Base-by-base conservation (phyloP, 1,284 basidiomycete species). In the Paramarasmius palmivorus region DNA sequence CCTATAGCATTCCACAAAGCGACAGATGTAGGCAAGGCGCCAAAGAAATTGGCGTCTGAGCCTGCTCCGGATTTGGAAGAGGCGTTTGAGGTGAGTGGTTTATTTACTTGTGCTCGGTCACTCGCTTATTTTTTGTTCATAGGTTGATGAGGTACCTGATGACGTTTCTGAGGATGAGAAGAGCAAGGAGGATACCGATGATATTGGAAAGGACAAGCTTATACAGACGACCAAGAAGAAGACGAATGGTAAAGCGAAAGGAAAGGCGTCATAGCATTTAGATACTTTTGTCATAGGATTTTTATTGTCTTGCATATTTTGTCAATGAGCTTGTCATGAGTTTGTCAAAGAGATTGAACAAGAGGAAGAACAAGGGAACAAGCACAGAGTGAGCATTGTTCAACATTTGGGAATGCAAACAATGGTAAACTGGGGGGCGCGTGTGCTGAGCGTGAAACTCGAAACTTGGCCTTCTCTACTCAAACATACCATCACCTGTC, bases 1-100 rank as follows among this genome's bases (percentile, higher is more conserved):
- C 94, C 95, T 0, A 90, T 97, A 60, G 84, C 94, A 0, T 96
- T 95, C 79, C 86, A 96, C 72, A 94, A 92, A 65, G 89, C 86
- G 0, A 76, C 81, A 55, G 88, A 92, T 62, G 75, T 94, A 39
- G 90, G 91, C 2, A 88, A 87, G 61, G 76, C 69, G 15, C 84
- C 91, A 1, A 92, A 89, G 77, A 94, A 90, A 67, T 77, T 94
- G 50, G 79, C 79, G 0, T 82, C 76, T 29, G 90, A 84, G 1
- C 80, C 86, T 10, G 81, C 82, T 15, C 93, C 95, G 0, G 95
- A 98, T 72, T 78, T 93, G 25, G 94, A 97, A 65, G 95, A 97
- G 53, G 92, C 88, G 0, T 89, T 90, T 59, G 82, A 80, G 38
- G 77, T 84, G 55, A 61, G 78, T 70, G 17, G 45, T 35, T 37